Percentiles rank a stretch among this genome's conserved stretches.
phyloP scores from a whole-genome alignment of 2,329 filamentous ascomycete genomes.

The Colletotrichum tabaci region DNA sequence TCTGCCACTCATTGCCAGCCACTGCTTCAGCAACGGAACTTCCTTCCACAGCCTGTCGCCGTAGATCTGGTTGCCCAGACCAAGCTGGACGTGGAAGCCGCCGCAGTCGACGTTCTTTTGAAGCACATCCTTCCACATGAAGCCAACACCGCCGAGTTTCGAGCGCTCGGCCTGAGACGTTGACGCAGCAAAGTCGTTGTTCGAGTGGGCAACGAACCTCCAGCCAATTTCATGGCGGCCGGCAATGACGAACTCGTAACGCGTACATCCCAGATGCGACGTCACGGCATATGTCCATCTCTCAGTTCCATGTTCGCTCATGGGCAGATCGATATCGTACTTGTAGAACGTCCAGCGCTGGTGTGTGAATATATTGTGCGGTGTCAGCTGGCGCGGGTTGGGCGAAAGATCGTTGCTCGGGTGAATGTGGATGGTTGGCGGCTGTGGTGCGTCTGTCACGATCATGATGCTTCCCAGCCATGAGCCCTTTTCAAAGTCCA shows the following conservation, averaged over 20 bases:
- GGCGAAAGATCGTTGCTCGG: slow-evolving; percentile 91
- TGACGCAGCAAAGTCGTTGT: slow-evolving; percentile 93
- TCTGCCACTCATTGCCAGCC: slow-evolving; percentile 92
- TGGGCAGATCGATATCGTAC: slow-evolving; percentile 90
- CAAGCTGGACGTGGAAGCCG: slow-evolving; percentile 94
- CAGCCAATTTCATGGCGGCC: slow-evolving; percentile 91
- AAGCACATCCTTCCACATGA: slow-evolving; percentile 99
- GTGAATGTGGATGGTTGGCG: slow-evolving; percentile 96
- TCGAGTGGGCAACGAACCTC: slow-evolving; percentile 96
- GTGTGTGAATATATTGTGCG: slow-evolving; percentile 87
- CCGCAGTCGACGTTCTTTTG: slow-evolving; percentile 98
- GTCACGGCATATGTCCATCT: slow-evolving; percentile 99
- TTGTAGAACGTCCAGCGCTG: slow-evolving; percentile 97
- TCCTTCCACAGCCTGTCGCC: slow-evolving; percentile 97
- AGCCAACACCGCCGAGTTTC: slow-evolving; percentile 88
- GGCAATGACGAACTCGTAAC: slow-evolving; percentile 96
- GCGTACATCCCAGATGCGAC: slow-evolving; percentile 95
- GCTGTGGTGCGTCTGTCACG: slow-evolving; percentile 90
- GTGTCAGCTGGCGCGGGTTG: slow-evolving; percentile 88
- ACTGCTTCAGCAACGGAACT: slow-evolving; percentile 92
- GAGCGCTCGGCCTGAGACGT: slow-evolving; percentile 89
- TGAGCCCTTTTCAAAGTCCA: slow-evolving; percentile 91
- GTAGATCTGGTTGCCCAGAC: slow-evolving; percentile 94
- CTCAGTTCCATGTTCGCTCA: slow-evolving; percentile 85
- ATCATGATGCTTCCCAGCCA: slow-evolving; percentile 97